Conservation (phyloP, 768 basidiomycete genomes). For the Brasilioporus rufonigricans region DNA sequence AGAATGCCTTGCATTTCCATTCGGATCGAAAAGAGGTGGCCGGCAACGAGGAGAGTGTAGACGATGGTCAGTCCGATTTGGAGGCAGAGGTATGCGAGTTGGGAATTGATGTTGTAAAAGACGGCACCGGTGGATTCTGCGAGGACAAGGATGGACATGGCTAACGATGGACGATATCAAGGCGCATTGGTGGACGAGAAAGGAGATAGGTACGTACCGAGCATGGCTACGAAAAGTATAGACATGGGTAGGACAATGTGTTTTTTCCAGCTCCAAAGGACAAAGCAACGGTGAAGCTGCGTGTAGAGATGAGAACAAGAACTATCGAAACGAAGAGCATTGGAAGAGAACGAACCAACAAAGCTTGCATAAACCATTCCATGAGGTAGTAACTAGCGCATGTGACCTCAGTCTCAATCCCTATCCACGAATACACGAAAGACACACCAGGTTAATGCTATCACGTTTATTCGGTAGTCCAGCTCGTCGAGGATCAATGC, state of each 20-base stretch:
- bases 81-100: constrained; percentile 30
- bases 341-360: constrained; percentile 13
- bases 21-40: constrained; percentile 27
- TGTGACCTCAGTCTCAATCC: background rate
- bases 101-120: constrained; percentile 19
- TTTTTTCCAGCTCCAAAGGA: constrained; percentile 16
- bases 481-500: constrained; percentile 14
- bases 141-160: constrained; percentile 17
- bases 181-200: background rate
- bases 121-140: constrained; percentile 3
- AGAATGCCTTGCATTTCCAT: constrained; percentile 9
- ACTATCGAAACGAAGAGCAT: background rate
- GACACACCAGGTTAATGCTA: constrained; percentile 20
- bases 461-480: constrained; percentile 18
- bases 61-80: constrained; percentile 31
- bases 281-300: constrained; percentile 18
- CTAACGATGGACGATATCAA: constrained; percentile 1
- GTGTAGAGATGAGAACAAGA: background rate
- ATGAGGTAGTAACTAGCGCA: constrained; percentile 23
- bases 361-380: constrained; percentile 30
- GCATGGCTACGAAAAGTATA: constrained; percentile 8
- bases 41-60: constrained; percentile 30
- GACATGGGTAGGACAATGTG: constrained; percentile 16
- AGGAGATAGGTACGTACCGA: constrained; percentile 9
- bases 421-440: background rate